These are phyloP conservation scores for Rhinocladiella similis DNA, from an alignment of 2,329 filamentous ascomycete species.

Conservation along the genomic window DNA sequence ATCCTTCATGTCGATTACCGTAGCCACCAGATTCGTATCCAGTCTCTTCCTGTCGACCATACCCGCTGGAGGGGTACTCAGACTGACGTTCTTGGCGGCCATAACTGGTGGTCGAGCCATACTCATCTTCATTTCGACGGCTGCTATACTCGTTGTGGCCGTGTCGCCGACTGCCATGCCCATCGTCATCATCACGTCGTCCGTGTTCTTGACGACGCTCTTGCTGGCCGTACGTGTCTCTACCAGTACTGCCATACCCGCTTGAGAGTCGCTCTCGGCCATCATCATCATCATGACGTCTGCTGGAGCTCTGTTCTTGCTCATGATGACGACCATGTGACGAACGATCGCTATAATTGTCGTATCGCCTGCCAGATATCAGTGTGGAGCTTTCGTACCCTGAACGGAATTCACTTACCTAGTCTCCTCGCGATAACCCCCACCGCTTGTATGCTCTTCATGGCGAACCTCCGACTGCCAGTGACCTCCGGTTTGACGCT, in stretches of 20 bases:
- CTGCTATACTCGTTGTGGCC: constrained; percentile 25
- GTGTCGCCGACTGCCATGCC: constrained; percentile 24
- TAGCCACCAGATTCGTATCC: neutral
- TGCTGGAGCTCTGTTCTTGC: neutral
- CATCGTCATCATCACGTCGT: constrained; percentile 20
- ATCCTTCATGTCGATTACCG: constrained; percentile 1
- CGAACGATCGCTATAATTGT: constrained; percentile 19
- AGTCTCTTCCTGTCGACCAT: neutral
- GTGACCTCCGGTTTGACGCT: constrained; percentile 14
- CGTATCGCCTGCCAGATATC: constrained; percentile 12
- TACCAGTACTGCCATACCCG: constrained; percentile 7
- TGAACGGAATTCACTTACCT: constrained; percentile 7
- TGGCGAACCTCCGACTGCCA: constrained; percentile 20
- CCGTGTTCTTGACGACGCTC: constrained; percentile 12
- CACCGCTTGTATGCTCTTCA: constrained; percentile 18
- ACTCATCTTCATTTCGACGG: constrained; percentile 18
- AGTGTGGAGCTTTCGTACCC: too few species aligned
- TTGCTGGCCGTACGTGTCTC: constrained; percentile 1
- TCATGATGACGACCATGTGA: constrained; percentile 23
- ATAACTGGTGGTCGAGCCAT: constrained; percentile 7
- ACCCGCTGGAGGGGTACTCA: neutral
- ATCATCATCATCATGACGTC: constrained; percentile 12
- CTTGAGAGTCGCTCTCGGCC: constrained; percentile 5
- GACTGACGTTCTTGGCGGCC: neutral
- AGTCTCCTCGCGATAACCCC: constrained; percentile 22